These are phyloP conservation scores for Thuidium tamariscinum DNA, from an alignment of 225 moss, liverwort and hornwort genomes.

Conservation along the genomic window DNA sequence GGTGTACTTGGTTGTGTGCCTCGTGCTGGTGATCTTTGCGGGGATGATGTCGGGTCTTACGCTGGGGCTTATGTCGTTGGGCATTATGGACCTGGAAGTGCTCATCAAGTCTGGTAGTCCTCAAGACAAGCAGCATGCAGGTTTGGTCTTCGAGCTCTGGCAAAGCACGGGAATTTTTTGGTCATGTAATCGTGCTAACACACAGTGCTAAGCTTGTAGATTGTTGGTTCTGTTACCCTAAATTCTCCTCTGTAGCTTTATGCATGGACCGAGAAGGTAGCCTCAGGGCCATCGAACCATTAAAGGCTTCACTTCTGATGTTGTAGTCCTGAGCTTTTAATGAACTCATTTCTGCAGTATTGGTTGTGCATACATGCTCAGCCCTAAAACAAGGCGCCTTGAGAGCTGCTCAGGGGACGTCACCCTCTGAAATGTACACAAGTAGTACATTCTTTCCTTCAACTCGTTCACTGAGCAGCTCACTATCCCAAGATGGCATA, in stretches of 20 bases:
- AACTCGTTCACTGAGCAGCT: neutral
- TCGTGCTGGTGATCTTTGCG: constrained; percentile 38
- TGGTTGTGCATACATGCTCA: neutral
- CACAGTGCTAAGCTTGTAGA: neutral
- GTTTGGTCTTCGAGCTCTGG: neutral
- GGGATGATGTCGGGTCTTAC: constrained; percentile 51
- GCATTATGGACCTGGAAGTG: constrained; percentile 48
- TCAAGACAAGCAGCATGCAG: constrained; percentile 25
- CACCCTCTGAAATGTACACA: neutral
- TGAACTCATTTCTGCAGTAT: neutral
- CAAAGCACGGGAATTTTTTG: neutral
- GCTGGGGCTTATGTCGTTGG: constrained; percentile 45
- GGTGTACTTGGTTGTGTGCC: constrained; percentile 13
- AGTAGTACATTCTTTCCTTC: no score
- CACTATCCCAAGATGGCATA: neutral
- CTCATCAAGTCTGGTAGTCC: constrained; percentile 35
- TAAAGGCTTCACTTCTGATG: neutral
- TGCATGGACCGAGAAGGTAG: neutral
- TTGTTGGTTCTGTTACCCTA: neutral
- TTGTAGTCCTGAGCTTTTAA: neutral
- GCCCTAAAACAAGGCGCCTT: neutral
- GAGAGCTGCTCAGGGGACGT: neutral
- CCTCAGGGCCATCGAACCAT: neutral
- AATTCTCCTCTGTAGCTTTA: neutral
- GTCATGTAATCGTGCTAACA: neutral